Base-by-base conservation (phyloP, 352 stramenopile genomes). In the Phytophthora macrochlamydospora region DNA sequence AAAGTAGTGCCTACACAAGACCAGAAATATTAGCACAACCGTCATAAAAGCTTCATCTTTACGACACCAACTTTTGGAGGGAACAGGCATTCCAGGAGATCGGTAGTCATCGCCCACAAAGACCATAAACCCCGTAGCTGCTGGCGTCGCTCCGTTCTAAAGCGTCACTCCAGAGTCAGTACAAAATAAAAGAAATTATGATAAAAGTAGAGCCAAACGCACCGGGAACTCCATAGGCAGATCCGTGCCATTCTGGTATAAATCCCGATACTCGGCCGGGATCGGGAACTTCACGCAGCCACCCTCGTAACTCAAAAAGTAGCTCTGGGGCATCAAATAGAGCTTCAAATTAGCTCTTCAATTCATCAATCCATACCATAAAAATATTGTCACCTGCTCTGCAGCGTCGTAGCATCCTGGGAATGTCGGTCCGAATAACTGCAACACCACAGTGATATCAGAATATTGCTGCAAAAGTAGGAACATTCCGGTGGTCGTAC, bases 361-460 rank as follows among this genome's bases (percentile, higher is more conserved):
- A 45, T 9, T 45, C 8, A 45, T 9, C 0, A 13, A 45, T 32
- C 4, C 8, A 32, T 14, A 48, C 33, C 50, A n/a, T 31, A 18
- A 38, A 49, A 51, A 9, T 24, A 38, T 1, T 46, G 28, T 6
- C 48, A 93, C 87, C 71, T 92, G 77, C 7, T 82, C 76, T n/a
- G 67, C 62, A 29, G 66, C 58, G n/a, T 94, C 78, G 48, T 91
- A 95, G 9, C 78, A 73, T 3, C 88, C 88, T 29, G 88, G 88
- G 45, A 92, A 93, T n/a, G 88, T 95, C 13, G 88, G 88, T 9
- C 88, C 88, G 51, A 95, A 93, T 31, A 95, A 67, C 88, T 95
- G 43, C 28, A 75, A 46, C 37, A 56, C 37, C 14, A 38, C 8
- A 32, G 12, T 28, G 6, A 33, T 7, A 48, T 3, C 7, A 62